Conservation (phyloP, 768 basidiomycete species). For the Xerocomellus amylosporus region DNA sequence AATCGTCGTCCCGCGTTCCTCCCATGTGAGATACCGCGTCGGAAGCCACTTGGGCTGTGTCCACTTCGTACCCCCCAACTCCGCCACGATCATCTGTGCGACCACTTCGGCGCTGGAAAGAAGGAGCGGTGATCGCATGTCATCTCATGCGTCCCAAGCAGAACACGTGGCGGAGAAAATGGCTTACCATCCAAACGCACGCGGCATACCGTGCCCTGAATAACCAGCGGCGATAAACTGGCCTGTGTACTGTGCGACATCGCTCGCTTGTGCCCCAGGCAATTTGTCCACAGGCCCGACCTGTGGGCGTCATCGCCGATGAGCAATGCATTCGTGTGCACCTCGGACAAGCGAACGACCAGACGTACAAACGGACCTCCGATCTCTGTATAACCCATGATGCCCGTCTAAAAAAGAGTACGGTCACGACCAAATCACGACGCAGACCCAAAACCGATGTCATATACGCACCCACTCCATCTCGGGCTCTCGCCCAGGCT, state of each 20-base stretch:
- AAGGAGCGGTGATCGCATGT: neutral
- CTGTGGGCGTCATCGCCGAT: slow-evolving; percentile 30
- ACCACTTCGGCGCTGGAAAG: slow-evolving; percentile 56
- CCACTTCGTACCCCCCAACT: slow-evolving; percentile 47
- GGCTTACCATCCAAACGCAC: slow-evolving; percentile 59
- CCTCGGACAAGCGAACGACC: neutral
- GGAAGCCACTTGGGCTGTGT: slow-evolving; percentile 62
- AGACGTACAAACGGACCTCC: slow-evolving; percentile 64
- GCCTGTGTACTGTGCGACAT: slow-evolving; percentile 39
- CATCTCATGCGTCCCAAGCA: neutral
- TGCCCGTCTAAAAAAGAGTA: slow-evolving; percentile 57
- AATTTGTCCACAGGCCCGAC: slow-evolving; percentile 56
- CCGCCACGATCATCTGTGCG: slow-evolving; percentile 54
- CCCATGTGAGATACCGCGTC: slow-evolving; percentile 44
- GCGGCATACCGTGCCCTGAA: slow-evolving; percentile 79
- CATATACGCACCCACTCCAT: slow-evolving; percentile 71
- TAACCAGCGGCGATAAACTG: slow-evolving; percentile 76
- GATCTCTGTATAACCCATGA: slow-evolving; percentile 69
- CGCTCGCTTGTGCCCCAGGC: slow-evolving; percentile 7
- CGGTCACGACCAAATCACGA: neutral
- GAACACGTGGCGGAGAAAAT: neutral
- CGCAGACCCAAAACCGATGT: neutral
- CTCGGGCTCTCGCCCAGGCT: slow-evolving; percentile 50
- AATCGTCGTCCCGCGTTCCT: neutral
- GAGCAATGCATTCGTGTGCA: neutral